Percentiles rank a stretch among this genome's conserved stretches.
These are phyloP conservation scores for Fibroporia radiculosa DNA, from an alignment of 768 basidiomycete species.

Conservation along the genomic window DNA sequence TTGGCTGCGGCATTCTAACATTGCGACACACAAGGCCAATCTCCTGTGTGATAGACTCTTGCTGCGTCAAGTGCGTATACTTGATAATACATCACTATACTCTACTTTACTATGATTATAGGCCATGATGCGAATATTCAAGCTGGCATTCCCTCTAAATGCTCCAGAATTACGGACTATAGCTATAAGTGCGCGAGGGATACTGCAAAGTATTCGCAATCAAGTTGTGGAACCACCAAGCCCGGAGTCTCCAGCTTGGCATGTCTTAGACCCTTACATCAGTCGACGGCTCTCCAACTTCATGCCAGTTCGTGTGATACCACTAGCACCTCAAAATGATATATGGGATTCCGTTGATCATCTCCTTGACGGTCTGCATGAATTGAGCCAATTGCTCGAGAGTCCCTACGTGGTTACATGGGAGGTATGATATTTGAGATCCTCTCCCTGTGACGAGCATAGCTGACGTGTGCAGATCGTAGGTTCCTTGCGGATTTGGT, in stretches of 20 bases:
- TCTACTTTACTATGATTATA: slow-evolving; percentile 15
- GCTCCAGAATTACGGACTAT: slow-evolving; percentile 29
- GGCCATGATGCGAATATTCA: slow-evolving; percentile 45
- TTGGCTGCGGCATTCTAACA: slow-evolving; percentile 39
- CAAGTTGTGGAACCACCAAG: slow-evolving; percentile 30
- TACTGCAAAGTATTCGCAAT: slow-evolving; percentile 33
- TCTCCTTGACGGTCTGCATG: slow-evolving; percentile 50
- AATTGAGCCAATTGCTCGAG: slow-evolving; percentile 38
- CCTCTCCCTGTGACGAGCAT: too few species aligned
- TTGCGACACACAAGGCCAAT: slow-evolving; percentile 19
- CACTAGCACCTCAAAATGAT: slow-evolving; percentile 37
- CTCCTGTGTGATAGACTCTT: slow-evolving; percentile 45
- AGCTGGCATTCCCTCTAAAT: slow-evolving; percentile 31
- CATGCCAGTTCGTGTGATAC: slow-evolving; percentile 59
- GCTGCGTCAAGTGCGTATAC: slow-evolving; percentile 45
- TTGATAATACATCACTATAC: background rate
- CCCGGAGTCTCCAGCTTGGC: slow-evolving; percentile 38
- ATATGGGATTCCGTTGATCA: slow-evolving; percentile 45
- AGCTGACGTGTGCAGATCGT: slow-evolving; percentile 31
- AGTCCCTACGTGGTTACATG: slow-evolving; percentile 44
- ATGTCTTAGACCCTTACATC: slow-evolving; percentile 61
- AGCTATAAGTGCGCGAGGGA: slow-evolving; percentile 32
- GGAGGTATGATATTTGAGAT: slow-evolving; percentile 44
- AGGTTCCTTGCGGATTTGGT: slow-evolving; percentile 45
- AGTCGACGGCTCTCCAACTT: slow-evolving; percentile 59